Percentiles rank a stretch among this genome's conserved stretches.
Conservation (phyloP, 805 yeast species). For the Cyberlindnera bimundalis region DNA sequence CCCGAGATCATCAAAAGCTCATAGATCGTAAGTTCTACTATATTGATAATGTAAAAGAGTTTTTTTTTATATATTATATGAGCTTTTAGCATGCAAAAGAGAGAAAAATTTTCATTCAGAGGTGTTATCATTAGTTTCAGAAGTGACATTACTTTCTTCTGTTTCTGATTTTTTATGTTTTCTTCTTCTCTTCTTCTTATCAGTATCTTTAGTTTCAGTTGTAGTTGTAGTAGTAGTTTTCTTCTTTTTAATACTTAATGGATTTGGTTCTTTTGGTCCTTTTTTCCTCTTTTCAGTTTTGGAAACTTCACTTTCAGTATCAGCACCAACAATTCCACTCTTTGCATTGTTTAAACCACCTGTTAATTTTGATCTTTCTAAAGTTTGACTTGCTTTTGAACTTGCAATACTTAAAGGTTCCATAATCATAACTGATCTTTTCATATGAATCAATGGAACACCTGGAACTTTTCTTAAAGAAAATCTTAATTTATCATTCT, state of each 20-base stretch:
- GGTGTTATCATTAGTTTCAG: background rate
- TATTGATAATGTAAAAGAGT: too few relatives aligned
- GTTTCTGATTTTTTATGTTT: slow-evolving; percentile 15
- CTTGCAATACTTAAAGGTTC: slow-evolving; percentile 86
- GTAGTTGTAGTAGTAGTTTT: slow-evolving; percentile 28
- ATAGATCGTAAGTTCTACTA: too few relatives aligned
- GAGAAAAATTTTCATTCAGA: too few relatives aligned
- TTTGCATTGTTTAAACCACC: slow-evolving; percentile 67
- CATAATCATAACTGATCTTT: slow-evolving; percentile 91
- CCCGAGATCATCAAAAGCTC: too few relatives aligned
- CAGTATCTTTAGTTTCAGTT: slow-evolving; percentile 12
- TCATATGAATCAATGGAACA: slow-evolving; percentile 82
- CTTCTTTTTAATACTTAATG: slow-evolving; percentile 83
- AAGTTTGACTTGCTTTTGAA: slow-evolving; percentile 39
- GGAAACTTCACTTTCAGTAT: slow-evolving; percentile 31
- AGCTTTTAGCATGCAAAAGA: too few relatives aligned
- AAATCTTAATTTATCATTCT: slow-evolving; percentile 66
- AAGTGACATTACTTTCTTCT: background rate
- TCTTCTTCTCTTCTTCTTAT: slow-evolving; percentile 23
- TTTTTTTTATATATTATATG: background rate
- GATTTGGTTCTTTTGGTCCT: slow-evolving; percentile 85
- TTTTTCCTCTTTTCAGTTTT: slow-evolving; percentile 46
- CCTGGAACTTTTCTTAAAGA: slow-evolving; percentile 78
- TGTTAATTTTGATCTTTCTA: slow-evolving; percentile 66
- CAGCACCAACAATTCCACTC: slow-evolving; percentile 35